A percentile compares a stretch with the other conserved stretches of the same genome.
Evolutionary conservation across 2,329 filamentous ascomycete genomes (phyloP).

Genomic region (Didymella glomerata): DNA sequence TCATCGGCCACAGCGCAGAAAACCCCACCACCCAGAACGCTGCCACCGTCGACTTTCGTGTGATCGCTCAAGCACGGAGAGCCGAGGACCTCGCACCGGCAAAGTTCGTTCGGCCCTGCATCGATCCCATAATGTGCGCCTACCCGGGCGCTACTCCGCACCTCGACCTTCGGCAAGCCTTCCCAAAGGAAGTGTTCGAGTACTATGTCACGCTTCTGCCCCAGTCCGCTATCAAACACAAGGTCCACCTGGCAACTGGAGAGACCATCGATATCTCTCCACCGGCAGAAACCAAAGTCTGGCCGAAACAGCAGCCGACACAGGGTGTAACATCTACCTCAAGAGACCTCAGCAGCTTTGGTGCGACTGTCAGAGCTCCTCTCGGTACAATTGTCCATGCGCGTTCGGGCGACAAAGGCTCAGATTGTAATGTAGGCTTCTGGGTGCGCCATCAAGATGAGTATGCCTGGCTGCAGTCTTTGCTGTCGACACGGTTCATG

Average conservation of each 20-base stretch:
- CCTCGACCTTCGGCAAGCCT: conserved; percentile 51
- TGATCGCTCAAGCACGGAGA: conserved; percentile 57
- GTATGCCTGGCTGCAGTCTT: conserved; percentile 43
- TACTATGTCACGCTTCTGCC: conserved; percentile 53
- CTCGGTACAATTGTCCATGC: conserved; percentile 57
- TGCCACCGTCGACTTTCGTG: conserved; percentile 59
- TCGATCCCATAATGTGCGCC: conserved; percentile 55
- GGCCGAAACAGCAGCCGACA: conserved; percentile 48
- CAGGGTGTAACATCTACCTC: conserved; percentile 22
- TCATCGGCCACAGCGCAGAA: conserved; percentile 51
- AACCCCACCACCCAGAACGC: conserved; percentile 57
- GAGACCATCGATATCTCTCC: conserved; percentile 44
- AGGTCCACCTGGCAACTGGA: conserved; percentile 41
- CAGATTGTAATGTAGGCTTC: conserved; percentile 50
- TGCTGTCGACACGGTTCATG: conserved; percentile 40
- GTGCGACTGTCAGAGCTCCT: conserved; percentile 43
- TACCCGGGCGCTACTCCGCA: conserved; percentile 56
- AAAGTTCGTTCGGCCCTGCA: conserved; percentile 53
- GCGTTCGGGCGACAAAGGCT: conserved; percentile 53
- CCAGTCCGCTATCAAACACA: conserved; percentile 36
- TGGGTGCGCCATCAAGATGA: conserved; percentile 47
- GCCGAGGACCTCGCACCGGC: conserved; percentile 45
- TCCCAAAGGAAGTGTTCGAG: conserved; percentile 53
- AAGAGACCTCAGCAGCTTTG: conserved; percentile 29
- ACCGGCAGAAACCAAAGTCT: conserved; percentile 43